Conservation (phyloP, 495 filamentous ascomycete genomes). For the Podospora fimiseda region DNA sequence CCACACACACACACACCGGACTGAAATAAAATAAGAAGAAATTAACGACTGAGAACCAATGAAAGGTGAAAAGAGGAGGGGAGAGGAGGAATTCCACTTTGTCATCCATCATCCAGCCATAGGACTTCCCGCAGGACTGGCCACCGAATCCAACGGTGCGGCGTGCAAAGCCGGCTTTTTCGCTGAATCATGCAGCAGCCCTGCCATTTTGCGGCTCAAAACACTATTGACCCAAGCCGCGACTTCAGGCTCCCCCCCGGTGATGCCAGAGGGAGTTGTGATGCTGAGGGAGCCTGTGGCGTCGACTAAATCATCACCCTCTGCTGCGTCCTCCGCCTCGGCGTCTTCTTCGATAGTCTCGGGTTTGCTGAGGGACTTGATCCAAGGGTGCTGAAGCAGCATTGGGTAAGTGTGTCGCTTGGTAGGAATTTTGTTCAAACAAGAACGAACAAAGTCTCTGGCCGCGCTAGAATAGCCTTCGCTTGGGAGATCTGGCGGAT, state of each 20-base stretch:
- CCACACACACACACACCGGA: no score
- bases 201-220: constrained; percentile 52
- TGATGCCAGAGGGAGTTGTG: constrained; percentile 29
- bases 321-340: constrained; percentile 51
- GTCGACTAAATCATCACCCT: constrained; percentile 42
- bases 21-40: no score
- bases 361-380: constrained; percentile 74
- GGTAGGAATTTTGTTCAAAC: constrained; percentile 87
- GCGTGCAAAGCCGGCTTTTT: constrained; percentile 67
- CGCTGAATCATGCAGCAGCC: constrained; percentile 30
- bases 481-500: constrained; percentile 76
- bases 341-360: constrained; percentile 71
- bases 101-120: background rate
- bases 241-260: constrained; percentile 65
- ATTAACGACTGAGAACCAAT: no score
- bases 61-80: no score
- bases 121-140: constrained; percentile 37
- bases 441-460: constrained; percentile 79
- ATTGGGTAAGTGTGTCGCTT: constrained; percentile 86
- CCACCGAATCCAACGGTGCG: constrained; percentile 61
- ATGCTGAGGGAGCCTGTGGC: constrained; percentile 38
- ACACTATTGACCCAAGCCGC: constrained; percentile 77
- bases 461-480: constrained; percentile 73
- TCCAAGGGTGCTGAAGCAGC: constrained; percentile 84
- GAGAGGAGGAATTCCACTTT: background rate